A percentile compares a stretch with the other conserved stretches of the same genome.
phyloP scores from a whole-genome alignment of 306 rosid species.

The Psophocarpus tetragonolobus region DNA sequence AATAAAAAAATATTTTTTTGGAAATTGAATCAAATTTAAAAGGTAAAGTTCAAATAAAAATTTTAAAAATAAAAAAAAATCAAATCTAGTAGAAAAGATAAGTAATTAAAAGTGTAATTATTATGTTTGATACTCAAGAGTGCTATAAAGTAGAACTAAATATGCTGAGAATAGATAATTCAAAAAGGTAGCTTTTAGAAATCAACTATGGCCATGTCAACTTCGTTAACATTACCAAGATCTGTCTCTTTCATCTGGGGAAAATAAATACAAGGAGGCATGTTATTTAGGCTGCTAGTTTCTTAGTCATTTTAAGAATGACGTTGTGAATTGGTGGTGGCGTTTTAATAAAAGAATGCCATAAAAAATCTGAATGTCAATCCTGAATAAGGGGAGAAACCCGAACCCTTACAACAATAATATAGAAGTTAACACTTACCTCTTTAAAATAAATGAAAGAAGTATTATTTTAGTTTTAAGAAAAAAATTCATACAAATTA shows the following conservation, averaged over 20 bases:
- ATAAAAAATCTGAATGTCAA: background rate
- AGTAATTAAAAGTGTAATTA: too few species aligned
- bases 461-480: too few species aligned
- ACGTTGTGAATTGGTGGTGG: background rate
- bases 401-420: too few species aligned
- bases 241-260: background rate
- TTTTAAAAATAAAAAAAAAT: too few species aligned
- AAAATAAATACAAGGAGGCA: background rate
- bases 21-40: too few species aligned
- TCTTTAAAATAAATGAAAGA: too few species aligned
- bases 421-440: too few species aligned
- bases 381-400: background rate
- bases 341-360: background rate
- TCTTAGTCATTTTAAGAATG: constrained; percentile 11
- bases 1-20: too few species aligned
- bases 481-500: too few species aligned
- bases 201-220: background rate
- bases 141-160: background rate
- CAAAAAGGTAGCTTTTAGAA: background rate
- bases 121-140: too few species aligned
- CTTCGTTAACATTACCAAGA: background rate
- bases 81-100: too few species aligned
- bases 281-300: background rate
- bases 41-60: too few species aligned
- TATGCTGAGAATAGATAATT: background rate